Evolutionary conservation across 2,329 filamentous ascomycete species (phyloP), one percentile per base, ranked within the genome.

Genomic region (Setomelanomma holmii): DNA sequence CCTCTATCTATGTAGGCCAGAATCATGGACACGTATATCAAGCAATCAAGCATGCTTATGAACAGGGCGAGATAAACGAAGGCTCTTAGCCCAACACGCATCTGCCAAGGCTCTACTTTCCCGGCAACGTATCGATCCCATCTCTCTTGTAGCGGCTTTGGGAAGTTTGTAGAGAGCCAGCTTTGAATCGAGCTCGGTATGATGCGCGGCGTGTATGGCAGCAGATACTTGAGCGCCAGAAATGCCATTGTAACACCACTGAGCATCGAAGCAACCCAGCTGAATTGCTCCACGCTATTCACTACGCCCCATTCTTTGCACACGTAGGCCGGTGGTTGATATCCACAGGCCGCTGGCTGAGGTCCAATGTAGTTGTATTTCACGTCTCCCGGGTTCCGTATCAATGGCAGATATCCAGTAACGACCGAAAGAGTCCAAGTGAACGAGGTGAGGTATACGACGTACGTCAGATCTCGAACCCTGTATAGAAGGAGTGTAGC

Each of bases 381-480:
- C 10, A 14, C 16, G 2, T 17, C 3, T 23, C 22, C 4, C 12
- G 27, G n/a, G 40, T 42, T n/a, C 6, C n/a, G 40, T 5, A 22
- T 42, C n/a, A 42, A 22, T 6, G 40, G 40, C 27, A 42, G 40
- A n/a, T 42, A 42, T 12, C 40, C 40, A 5, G 40, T 42, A 16
- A 46, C n/a, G n/a, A 46, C 34, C 4, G 45, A 48, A 10, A 42
- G 19, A 1, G 41, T 22, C 45, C 45, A 48, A 7, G 45, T 48
- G 38, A 48, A 34, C 10, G 17, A 41, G 3, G 45, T 48, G 20
- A 48, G 38, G 16, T 14, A 40, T 4, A 34, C n/a, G 4, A 16
- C 41, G 24, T 34, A 42, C 8, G 19, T 2, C 12, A 38, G 10
- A 11, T 35, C 23, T 2, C 21, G 7, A 8, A 8, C 8, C 11